Evolutionary conservation across 176 grass and related monocot species (phyloP).

Genomic region (Cymbopogon citratus): DNA sequence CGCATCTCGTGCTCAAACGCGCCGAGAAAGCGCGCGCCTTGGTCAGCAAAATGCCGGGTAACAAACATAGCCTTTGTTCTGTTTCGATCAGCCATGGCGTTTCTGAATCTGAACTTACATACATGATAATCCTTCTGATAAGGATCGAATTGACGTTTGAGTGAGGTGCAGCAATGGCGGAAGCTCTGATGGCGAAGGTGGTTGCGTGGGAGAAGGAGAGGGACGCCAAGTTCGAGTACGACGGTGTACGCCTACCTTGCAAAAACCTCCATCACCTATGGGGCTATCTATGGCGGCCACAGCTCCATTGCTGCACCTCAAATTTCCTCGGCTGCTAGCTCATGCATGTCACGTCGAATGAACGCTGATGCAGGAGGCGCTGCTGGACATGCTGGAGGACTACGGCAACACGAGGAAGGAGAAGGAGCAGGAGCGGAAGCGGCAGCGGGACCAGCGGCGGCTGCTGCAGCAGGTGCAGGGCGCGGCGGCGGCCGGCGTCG

Average conservation of each 20-base stretch:
- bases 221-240: slow-evolving; percentile 52
- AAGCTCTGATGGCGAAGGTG: slow-evolving; percentile 48
- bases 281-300: too few species aligned
- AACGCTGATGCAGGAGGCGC: slow-evolving; percentile 1
- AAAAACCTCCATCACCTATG: not conserved
- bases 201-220: slow-evolving; percentile 68
- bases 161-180: slow-evolving; percentile 54
- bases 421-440: slow-evolving; percentile 45
- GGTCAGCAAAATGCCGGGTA: slow-evolving; percentile 78
- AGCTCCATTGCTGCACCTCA: too few species aligned
- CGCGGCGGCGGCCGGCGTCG: not conserved
- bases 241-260: slow-evolving; percentile 43
- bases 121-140: not conserved
- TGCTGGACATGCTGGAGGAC: slow-evolving; percentile 16
- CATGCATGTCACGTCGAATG: too few species aligned
- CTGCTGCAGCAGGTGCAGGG: not conserved
- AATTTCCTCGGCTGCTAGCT: too few species aligned
- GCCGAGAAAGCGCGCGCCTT: slow-evolving; percentile 71
- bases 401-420: slow-evolving; percentile 32
- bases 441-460: slow-evolving; percentile 36
- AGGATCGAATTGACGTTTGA: not conserved
- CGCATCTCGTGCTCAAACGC: slow-evolving; percentile 54
- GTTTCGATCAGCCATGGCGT: not conserved
- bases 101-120: not conserved
- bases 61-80: not conserved